phyloP scores from a whole-genome alignment of 2,329 filamentous ascomycete genomes.

The Chaetomium olivaceum region DNA sequence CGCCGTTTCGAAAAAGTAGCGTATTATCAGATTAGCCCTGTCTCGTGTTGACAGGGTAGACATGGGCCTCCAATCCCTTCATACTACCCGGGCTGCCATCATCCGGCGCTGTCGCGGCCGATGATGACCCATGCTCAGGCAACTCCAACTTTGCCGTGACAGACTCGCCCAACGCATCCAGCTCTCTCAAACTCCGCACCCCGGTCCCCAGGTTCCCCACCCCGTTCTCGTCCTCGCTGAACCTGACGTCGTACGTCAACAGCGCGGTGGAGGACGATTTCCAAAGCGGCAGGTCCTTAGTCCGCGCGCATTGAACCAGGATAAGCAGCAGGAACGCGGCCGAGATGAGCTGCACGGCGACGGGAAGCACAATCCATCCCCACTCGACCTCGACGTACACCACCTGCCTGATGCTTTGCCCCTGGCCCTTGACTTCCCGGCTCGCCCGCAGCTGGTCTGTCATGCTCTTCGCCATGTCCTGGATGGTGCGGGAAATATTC shows the following conservation, averaged over 20 bases:
- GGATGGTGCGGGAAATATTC: conserved; percentile 12
- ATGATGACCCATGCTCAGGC: not conserved
- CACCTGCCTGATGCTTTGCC: conserved; percentile 27
- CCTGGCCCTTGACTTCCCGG: conserved; percentile 25
- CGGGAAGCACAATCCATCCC: conserved; percentile 17
- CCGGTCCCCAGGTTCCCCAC: conserved; percentile 16
- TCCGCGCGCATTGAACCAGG: conserved; percentile 10
- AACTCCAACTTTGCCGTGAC: conserved; percentile 13
- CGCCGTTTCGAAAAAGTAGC: not conserved
- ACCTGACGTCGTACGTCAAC: conserved; percentile 16
- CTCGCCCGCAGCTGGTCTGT: conserved; percentile 24
- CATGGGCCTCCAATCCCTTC: not conserved
- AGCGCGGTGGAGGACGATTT: conserved; percentile 17
- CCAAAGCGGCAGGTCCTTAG: conserved; percentile 19
- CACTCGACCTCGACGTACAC: conserved; percentile 21
- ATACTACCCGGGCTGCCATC: not conserved
- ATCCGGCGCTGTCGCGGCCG: not conserved
- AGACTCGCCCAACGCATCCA: conserved; percentile 3
- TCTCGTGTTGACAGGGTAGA: not conserved
- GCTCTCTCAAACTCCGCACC: conserved; percentile 9
- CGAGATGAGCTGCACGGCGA: conserved; percentile 13
- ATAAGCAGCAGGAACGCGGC: conserved; percentile 11
- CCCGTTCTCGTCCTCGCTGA: conserved; percentile 1
- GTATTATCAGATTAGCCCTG: not conserved
- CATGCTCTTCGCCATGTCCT: conserved; percentile 24